Evolutionary conservation across 441 rosid genomes (phyloP).

Genomic region (Hura crepitans): DNA sequence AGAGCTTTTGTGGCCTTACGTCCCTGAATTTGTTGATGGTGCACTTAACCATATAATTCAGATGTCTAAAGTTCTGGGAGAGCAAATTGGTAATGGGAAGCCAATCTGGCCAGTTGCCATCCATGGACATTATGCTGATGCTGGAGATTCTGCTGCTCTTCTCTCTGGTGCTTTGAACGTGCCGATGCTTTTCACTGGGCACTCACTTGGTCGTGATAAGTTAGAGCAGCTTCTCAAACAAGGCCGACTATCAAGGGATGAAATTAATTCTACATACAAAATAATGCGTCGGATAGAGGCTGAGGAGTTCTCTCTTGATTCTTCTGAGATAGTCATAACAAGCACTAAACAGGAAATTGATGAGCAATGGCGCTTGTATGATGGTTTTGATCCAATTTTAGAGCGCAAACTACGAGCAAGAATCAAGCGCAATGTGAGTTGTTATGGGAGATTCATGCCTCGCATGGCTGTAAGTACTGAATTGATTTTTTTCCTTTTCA

Average conservation of each 20-base stretch:
- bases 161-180: constrained; percentile 90
- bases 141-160: constrained; percentile 90
- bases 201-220: constrained; percentile 94
- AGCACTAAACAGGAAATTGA: constrained; percentile 93
- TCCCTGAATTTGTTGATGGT: constrained; percentile 92
- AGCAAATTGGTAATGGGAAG: constrained; percentile 64
- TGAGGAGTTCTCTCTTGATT: constrained; percentile 80
- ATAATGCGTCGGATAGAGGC: constrained; percentile 91
- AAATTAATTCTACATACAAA: constrained; percentile 72
- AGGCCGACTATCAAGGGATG: constrained; percentile 75
- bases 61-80: constrained; percentile 83
- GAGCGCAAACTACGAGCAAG: constrained; percentile 84
- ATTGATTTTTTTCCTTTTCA: not conserved
- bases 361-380: constrained; percentile 90
- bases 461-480: constrained; percentile 73
- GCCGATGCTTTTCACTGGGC: constrained; percentile 96
- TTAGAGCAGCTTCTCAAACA: constrained; percentile 83
- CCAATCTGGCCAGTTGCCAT: constrained; percentile 92
- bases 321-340: constrained; percentile 83
- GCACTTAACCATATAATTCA: constrained; percentile 77
- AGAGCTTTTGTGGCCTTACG: constrained; percentile 90
- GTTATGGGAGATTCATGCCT: constrained; percentile 89
- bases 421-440: constrained; percentile 81
- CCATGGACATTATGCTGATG: constrained; percentile 99
- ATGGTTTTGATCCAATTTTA: constrained; percentile 79